Evolutionary conservation across 805 yeast genomes (phyloP), one percentile per base, ranked within the genome.

Genomic region (Torulaspora quercuum): DNA sequence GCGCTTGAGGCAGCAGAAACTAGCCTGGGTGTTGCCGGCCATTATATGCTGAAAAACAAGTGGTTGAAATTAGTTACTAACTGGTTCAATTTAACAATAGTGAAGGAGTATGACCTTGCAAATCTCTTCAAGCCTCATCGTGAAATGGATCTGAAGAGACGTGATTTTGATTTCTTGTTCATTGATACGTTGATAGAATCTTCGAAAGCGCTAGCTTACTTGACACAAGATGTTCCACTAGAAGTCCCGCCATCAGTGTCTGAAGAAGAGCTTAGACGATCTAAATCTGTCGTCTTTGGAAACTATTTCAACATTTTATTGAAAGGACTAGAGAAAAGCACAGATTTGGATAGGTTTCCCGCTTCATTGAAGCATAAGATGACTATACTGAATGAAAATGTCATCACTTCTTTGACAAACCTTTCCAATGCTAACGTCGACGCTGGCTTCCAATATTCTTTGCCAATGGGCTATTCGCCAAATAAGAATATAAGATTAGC

Each of bases 401-500:
- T 80, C 7, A 75, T 85, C 36, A 63, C 67, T 14, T 77, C 84
- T 13, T 65, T 86, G 33, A 77, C 88, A 2, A 82, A 82, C 46
- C 58, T 87, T 35, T 66, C 87, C 29, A 78, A 75, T 48, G 72
- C 85, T 3, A 87, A 87, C 50, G 77, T 81, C 5, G 87, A 81
- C 37, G 78, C 83, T 15, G 95, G 95, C 6, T 64, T 87, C 49
- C 77, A 76, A 35, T 76, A 75, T 56, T 87, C 89, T 2, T 57
- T 86, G 10, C 88, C 92, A 0, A 70, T 86, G 55, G 92, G 94
- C 0, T 84, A 78, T 50, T 85, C 85, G 49, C 72, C 72, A 14
- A 82, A 82, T 53, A 59, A 64, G 9, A 71, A 77, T 35, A 78
- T 85, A 18, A 66, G 92, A 42, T 66, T 80, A 7, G 77, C 94